Percentiles rank a stretch among this genome's conserved stretches.
Conservation (phyloP, 352 stramenopile genomes). For the Pilasporangium apinafurcum region DNA sequence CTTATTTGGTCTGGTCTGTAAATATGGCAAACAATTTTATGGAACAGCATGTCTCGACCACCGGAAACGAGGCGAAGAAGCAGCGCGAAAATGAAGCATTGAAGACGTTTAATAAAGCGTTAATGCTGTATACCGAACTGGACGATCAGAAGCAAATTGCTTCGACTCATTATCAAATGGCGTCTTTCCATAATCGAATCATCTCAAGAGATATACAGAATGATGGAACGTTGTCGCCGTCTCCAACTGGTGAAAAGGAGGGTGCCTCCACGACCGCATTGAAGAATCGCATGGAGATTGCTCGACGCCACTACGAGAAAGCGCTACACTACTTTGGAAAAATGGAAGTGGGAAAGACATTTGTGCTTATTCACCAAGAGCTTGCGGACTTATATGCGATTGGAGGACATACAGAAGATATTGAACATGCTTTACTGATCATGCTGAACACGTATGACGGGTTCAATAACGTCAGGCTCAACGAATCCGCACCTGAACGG, state of each 20-base stretch:
- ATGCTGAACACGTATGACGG: constrained; percentile 74
- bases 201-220: constrained; percentile 36
- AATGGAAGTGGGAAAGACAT: constrained; percentile 63
- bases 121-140: constrained; percentile 73
- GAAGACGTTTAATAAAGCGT: constrained; percentile 63
- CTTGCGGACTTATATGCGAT: constrained; percentile 70
- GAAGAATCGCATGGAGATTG: constrained; percentile 74
- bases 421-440: constrained; percentile 74
- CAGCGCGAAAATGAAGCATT: constrained; percentile 34
- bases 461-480: constrained; percentile 40
- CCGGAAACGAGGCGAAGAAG: constrained; percentile 11
- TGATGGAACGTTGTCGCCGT: background rate
- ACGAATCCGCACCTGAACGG: too few species aligned
- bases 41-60: background rate
- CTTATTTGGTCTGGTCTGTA: constrained; percentile 78
- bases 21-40: constrained; percentile 29
- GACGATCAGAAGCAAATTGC: constrained; percentile 63
- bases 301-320: constrained; percentile 80
- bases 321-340: constrained; percentile 72
- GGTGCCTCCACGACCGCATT: constrained; percentile 17
- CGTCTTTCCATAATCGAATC: constrained; percentile 62
- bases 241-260: constrained; percentile 1
- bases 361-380: constrained; percentile 81
- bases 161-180: constrained; percentile 83
- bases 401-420: constrained; percentile 52